Evolutionary conservation across 352 stramenopile genomes (phyloP).

Genomic region (Hyaloperonospora arabidopsidis): DNA sequence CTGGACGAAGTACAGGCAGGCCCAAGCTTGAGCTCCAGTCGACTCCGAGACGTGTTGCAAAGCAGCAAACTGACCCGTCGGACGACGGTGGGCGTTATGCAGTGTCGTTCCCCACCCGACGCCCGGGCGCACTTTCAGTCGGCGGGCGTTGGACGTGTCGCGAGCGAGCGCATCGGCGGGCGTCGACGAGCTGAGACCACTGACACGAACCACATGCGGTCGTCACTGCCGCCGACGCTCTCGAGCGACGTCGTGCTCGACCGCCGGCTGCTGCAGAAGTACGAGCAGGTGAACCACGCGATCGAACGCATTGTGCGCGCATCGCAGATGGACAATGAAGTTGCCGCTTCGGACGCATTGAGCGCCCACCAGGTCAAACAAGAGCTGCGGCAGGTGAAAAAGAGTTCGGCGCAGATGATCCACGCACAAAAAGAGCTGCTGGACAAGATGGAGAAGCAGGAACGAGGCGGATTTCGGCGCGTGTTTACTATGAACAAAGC

Average conservation of each 20-base stretch:
- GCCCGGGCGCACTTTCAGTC: too few relatives aligned
- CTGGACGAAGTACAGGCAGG: too few relatives aligned
- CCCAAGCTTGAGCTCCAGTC: too few relatives aligned
- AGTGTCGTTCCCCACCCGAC: too few relatives aligned
- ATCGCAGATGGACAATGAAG: slow-evolving; percentile 39
- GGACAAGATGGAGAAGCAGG: slow-evolving; percentile 74
- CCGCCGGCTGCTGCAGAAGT: slow-evolving; percentile 57
- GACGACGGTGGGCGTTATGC: too few relatives aligned
- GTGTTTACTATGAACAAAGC: slow-evolving; percentile 68
- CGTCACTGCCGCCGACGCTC: slow-evolving; percentile 32
- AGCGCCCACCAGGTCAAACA: slow-evolving; percentile 31
- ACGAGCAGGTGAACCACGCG: slow-evolving; percentile 69
- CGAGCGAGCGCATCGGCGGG: slow-evolving; percentile 15
- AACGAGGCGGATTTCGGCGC: slow-evolving; percentile 49
- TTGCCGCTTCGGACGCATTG: slow-evolving; percentile 9
- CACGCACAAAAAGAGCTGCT: slow-evolving; percentile 75
- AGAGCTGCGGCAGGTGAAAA: slow-evolving; percentile 53
- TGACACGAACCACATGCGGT: slow-evolving; percentile 19
- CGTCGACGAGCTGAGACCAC: slow-evolving; percentile 30
- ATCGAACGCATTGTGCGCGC: slow-evolving; percentile 62
- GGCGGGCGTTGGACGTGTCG: slow-evolving; percentile 1
- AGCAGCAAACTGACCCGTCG: too few relatives aligned
- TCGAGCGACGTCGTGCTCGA: slow-evolving; percentile 40
- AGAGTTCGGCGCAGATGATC: slow-evolving; percentile 65
- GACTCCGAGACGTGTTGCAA: too few relatives aligned